Evolutionary conservation across 192 early-diverging fungal genomes (phyloP), one percentile per base, ranked within the genome.

Genomic region (Gigaspora rosea): DNA sequence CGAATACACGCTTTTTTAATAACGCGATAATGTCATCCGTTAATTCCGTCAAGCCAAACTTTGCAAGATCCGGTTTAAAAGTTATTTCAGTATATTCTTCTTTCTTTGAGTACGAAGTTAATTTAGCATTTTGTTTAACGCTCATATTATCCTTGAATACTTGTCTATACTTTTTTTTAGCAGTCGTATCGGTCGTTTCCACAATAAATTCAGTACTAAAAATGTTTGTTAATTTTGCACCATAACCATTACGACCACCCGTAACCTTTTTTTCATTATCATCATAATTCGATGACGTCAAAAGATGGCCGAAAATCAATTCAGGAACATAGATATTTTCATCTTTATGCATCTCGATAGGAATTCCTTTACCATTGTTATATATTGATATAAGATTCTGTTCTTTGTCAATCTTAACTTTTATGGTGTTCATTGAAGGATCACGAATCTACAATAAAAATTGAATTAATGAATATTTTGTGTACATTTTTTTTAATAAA

Each of bases 211-310:
- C 92, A 8, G 86, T 94, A 77, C 93, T 95, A 74, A 97, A 98
- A 54, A 99, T 98, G 80, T 99, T 99, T 86, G 95, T 95, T 48
- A 97, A 90, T 83, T 99, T 98, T 71, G 93, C 93, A 65, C 93
- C 92, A 68, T 92, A 94, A 32, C 97, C 97, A 84, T 99, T 99
- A 57, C 97, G 84, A 11, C 97, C 97, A 81, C 97, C 96, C 20
- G 95, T 95, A 47, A 94, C 89, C 82, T 98, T 98, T 78, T 98
- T 92, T 80, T 98, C 91, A 13, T 89, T 83, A 82, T 99, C 97
- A 81, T 99, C 91, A 81, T 98, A 99, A 86, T 99, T 98, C 63
- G 94, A 96, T 8, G 95, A 97, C 2, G 97, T 99, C 36, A 99
- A 85, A 36, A 99, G 84, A 75, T 98, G 96, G 0, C 96, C 96